These are phyloP conservation scores for Sporothrix brasiliensis DNA, from an alignment of 2,329 filamentous ascomycete species.

Conservation along the genomic window DNA sequence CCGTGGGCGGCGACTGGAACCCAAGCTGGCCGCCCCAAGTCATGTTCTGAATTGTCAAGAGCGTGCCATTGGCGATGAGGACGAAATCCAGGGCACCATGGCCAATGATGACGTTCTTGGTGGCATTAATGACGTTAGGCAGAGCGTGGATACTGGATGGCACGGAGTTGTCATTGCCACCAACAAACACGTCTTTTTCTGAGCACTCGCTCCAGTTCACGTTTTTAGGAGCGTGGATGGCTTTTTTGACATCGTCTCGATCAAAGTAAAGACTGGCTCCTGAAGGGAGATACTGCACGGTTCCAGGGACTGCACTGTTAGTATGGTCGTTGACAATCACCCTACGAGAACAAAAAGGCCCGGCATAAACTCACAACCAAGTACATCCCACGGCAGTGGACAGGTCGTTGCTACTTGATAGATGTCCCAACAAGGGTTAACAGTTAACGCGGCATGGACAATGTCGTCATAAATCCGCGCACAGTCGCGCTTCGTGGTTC, in stretches of 20 bases:
- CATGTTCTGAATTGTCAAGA: conserved; percentile 78
- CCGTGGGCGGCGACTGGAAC: conserved; percentile 63
- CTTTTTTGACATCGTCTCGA: conserved; percentile 54
- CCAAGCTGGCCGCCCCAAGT: conserved; percentile 74
- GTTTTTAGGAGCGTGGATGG: conserved; percentile 40
- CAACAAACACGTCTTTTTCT: conserved; percentile 45
- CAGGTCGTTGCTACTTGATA: conserved; percentile 75
- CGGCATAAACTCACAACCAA: conserved; percentile 51
- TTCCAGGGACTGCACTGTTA: conserved; percentile 56
- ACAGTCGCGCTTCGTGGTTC: conserved; percentile 52
- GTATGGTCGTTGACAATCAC: background rate
- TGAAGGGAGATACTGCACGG: conserved; percentile 62
- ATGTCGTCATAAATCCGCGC: conserved; percentile 60
- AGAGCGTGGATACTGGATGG: conserved; percentile 62
- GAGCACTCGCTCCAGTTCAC: conserved; percentile 61
- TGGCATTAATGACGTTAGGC: conserved; percentile 71
- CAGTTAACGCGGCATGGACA: conserved; percentile 52
- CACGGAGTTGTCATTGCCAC: conserved; percentile 53
- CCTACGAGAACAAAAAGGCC: no score
- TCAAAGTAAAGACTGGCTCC: conserved; percentile 70
- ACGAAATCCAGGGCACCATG: conserved; percentile 73
- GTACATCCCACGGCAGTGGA: conserved; percentile 68
- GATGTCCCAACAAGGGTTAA: conserved; percentile 79
- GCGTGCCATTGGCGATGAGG: conserved; percentile 67
- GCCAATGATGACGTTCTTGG: conserved; percentile 71